Base-by-base conservation (phyloP, 768 basidiomycete species). In the Lentinula lateritia region DNA sequence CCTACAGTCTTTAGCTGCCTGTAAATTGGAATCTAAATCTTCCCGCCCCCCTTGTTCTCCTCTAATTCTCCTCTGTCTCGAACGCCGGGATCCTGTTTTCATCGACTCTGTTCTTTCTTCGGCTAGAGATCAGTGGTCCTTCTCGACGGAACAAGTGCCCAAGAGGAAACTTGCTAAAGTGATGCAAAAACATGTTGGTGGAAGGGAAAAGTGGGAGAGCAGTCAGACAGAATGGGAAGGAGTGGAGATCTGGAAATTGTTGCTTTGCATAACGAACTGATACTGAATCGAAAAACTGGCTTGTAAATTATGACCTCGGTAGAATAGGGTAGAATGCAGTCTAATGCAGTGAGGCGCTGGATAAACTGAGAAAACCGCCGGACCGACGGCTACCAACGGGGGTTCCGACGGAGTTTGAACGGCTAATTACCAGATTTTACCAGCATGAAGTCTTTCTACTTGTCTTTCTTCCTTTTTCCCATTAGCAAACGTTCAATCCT, bases 231-330 rank as follows among this genome's bases (percentile, higher is more conserved):
- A 92, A 56, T 94, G 92, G 90, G 89, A 88, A 23, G 90, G 81
- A 4, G 78, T 94, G 28, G 91, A 95, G 73, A 78, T 95, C 48
- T 94, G 90, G 90, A 87, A 83, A 69, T 72, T 86, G 45, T 72
- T 67, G 61, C 66, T 76, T 48, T 18, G 46, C 18, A 18, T 16
- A 15, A 45, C n/a, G 15, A 45, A 18, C 43, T 28, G 28, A 28
- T 5, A 39, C 38, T 39, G 38, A 39, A 39, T 39, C 38, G 13
- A 39, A 39, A 5, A 39, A 39, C 38, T 39, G 38, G 9, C 38
- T 39, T 9, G 38, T 28, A 28, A 28, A 28, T 28, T 28, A 28
- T 28, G 28, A 28, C 28, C 28, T 28, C 28, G 28, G 28, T 28
- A 28, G 28, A 28, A 28, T 28, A 28, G 3, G 28, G 28, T 28